A percentile compares a stretch with the other conserved stretches of the same genome.
phyloP scores from a whole-genome alignment of 495 filamentous ascomycete species.

The Podospora comata region DNA sequence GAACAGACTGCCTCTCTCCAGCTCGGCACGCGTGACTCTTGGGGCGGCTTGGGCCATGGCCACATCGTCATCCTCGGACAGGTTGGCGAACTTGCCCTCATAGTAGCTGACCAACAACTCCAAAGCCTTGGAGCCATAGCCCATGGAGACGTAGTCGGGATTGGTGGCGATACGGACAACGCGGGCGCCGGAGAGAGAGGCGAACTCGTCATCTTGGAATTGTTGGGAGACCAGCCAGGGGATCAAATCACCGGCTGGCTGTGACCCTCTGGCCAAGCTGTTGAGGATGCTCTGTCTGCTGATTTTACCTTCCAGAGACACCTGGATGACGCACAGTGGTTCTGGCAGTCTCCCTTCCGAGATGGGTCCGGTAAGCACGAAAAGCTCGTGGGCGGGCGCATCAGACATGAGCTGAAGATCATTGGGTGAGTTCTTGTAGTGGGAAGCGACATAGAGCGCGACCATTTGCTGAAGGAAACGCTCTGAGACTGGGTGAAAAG shows the following conservation, averaged over 20 bases:
- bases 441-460: slow-evolving; percentile 93
- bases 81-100: slow-evolving; percentile 83
- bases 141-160: slow-evolving; percentile 87
- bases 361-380: slow-evolving; percentile 87
- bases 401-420: slow-evolving; percentile 98
- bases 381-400: slow-evolving; percentile 94
- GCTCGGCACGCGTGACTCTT: slow-evolving; percentile 79
- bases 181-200: slow-evolving; percentile 85
- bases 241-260: slow-evolving; percentile 92
- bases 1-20: slow-evolving; percentile 72
- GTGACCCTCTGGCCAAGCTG: slow-evolving; percentile 80
- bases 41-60: slow-evolving; percentile 60
- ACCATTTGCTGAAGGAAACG: slow-evolving; percentile 98
- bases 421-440: slow-evolving; percentile 98
- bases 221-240: slow-evolving; percentile 98
- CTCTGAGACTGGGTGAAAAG: slow-evolving; percentile 94
- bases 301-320: slow-evolving; percentile 92
- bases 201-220: slow-evolving; percentile 97
- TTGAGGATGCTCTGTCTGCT: slow-evolving; percentile 88
- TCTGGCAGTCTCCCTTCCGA: slow-evolving; percentile 82
- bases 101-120: slow-evolving; percentile 87
- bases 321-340: slow-evolving; percentile 90
- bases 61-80: slow-evolving; percentile 59
- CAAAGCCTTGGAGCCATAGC: slow-evolving; percentile 86
- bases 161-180: slow-evolving; percentile 95